Base-by-base conservation (phyloP, 768 basidiomycete genomes). In the Trametopsis cervina region DNA sequence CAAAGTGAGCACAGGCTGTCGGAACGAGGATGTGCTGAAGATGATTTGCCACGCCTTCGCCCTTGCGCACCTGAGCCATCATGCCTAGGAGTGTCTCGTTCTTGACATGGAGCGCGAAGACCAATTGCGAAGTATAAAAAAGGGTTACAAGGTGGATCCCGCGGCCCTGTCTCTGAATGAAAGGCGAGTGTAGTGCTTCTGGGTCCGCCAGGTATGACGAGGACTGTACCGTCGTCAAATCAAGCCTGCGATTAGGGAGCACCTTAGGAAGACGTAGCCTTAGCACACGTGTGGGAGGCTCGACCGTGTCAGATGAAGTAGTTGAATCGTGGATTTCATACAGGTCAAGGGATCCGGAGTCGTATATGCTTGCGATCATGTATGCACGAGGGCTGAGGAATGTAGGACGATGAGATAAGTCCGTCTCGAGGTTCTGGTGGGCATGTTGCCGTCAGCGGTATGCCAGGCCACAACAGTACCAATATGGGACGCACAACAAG, bases 381-480 rank as follows among this genome's bases (percentile, higher is more conserved):
- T 69, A 72, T 9, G 74, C 66, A 2, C 71, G 65, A 9, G 61
- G 59, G 3, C 69, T 67, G 39, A 81, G 59, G 42, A 80, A 74
- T 0, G 71, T n/a, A n/a, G n/a, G n/a, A n/a, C n/a, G n/a, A n/a
- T n/a, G n/a, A n/a, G n/a, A n/a, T n/a, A n/a, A n/a, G n/a, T n/a
- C n/a, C n/a, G n/a, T n/a, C n/a, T n/a, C n/a, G n/a, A n/a, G n/a
- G n/a, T n/a, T n/a, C n/a, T n/a, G n/a, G n/a, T n/a, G n/a, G n/a
- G n/a, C n/a, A n/a, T n/a, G n/a, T n/a, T n/a, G n/a, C n/a, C n/a
- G n/a, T n/a, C n/a, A n/a, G n/a, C n/a, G n/a, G n/a, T n/a, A n/a
- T n/a, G n/a, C n/a, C n/a, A n/a, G n/a, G n/a, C n/a, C n/a, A n/a
- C n/a, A n/a, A n/a, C n/a, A n/a, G n/a, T n/a, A n/a, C n/a, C n/a